Percentiles rank a stretch among this genome's conserved stretches.
These are phyloP conservation scores for Teratosphaeria destructans DNA, from an alignment of 2,329 filamentous ascomycete species.

Conservation along the genomic window DNA sequence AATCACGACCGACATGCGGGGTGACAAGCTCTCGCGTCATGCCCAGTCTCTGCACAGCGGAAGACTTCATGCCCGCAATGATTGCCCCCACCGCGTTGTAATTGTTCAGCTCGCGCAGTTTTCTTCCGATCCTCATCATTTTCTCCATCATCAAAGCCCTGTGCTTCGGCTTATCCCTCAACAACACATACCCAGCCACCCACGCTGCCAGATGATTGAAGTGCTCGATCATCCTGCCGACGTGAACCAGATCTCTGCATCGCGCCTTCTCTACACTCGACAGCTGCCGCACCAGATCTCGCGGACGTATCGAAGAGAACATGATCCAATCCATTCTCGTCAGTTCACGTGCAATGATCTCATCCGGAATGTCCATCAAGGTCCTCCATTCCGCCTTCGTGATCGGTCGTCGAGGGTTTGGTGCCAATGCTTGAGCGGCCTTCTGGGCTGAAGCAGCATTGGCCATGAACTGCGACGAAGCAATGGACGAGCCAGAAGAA, in stretches of 20 bases:
- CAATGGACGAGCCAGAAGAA: slow-evolving; percentile 17
- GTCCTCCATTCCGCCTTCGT: slow-evolving; percentile 82
- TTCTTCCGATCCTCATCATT: slow-evolving; percentile 80
- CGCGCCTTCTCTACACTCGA: slow-evolving; percentile 49
- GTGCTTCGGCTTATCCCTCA: slow-evolving; percentile 93
- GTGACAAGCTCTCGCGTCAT: slow-evolving; percentile 72
- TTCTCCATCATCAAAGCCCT: slow-evolving; percentile 84
- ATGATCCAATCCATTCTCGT: slow-evolving; percentile 97
- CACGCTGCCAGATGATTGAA: slow-evolving; percentile 50
- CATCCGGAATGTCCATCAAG: slow-evolving; percentile 77
- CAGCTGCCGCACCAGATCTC: slow-evolving; percentile 86
- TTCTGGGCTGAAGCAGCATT: slow-evolving; percentile 70
- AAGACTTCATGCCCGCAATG: slow-evolving; percentile 82
- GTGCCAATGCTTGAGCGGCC: slow-evolving; percentile 62
- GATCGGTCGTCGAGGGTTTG: slow-evolving; percentile 57
- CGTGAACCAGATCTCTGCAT: slow-evolving; percentile 64
- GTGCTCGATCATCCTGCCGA: slow-evolving; percentile 89
- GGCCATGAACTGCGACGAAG: slow-evolving; percentile 45
- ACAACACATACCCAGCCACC: slow-evolving; percentile 49
- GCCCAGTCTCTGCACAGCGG: slow-evolving; percentile 69
- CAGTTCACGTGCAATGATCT: slow-evolving; percentile 80
- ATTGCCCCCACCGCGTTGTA: slow-evolving; percentile 95
- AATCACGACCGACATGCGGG: slow-evolving; percentile 64
- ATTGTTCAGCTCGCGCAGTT: slow-evolving; percentile 84
- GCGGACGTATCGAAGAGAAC: slow-evolving; percentile 88